Percentiles rank a stretch among this genome's conserved stretches.
Conservation (phyloP, 176 grass and related monocot genomes). For the Olyra latifolia region DNA sequence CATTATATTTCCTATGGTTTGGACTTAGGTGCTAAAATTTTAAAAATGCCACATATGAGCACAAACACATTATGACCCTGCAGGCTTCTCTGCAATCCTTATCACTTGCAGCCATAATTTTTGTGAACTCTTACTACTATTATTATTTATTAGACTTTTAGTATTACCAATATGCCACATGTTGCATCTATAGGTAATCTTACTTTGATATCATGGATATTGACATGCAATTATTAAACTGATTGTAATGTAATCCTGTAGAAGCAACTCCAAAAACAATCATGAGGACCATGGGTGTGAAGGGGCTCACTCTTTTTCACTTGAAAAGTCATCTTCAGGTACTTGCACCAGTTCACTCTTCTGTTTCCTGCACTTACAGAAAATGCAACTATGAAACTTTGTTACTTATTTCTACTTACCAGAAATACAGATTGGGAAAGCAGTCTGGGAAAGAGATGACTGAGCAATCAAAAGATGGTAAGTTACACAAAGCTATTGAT, state of each 20-base stretch:
- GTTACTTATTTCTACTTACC: slow-evolving; percentile 28
- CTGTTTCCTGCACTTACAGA: background rate
- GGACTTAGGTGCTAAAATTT: background rate
- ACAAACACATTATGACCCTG: background rate
- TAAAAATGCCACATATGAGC: background rate
- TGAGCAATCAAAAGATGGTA: slow-evolving; percentile 74
- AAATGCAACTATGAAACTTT: slow-evolving; percentile 9
- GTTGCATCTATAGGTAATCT: background rate
- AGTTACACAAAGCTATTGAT: slow-evolving; percentile 13
- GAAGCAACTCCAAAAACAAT: slow-evolving; percentile 81
- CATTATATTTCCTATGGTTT: background rate
- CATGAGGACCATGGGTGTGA: slow-evolving; percentile 87
- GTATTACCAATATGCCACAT: background rate
- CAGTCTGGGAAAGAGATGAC: slow-evolving; percentile 74
- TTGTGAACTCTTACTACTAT: background rate
- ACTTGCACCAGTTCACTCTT: slow-evolving; percentile 6
- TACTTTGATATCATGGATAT: slow-evolving; percentile 7
- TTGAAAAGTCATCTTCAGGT: slow-evolving; percentile 96
- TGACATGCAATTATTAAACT: background rate
- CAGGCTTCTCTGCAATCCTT: background rate
- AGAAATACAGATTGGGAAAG: slow-evolving; percentile 87
- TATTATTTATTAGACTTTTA: background rate
- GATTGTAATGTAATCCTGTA: slow-evolving; percentile 27
- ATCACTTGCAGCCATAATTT: background rate
- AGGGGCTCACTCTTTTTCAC: slow-evolving; percentile 88